Conservation (phyloP, 257 asterid genomes). For the Solanum etuberosum region DNA sequence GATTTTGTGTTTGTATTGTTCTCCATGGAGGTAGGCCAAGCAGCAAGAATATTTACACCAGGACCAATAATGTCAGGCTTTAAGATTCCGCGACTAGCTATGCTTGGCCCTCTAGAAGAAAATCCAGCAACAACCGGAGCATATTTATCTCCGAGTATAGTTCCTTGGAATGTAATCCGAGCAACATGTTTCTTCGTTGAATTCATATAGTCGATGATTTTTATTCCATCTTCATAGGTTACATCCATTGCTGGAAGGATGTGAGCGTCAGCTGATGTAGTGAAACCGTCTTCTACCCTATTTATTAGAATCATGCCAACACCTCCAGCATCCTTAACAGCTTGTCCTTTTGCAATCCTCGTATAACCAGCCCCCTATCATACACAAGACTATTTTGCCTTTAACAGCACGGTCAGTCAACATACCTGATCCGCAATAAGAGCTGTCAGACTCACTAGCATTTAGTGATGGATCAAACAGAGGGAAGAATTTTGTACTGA, state of each 20-base stretch:
- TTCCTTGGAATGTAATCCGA: constrained; percentile 24
- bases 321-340: constrained; percentile 31
- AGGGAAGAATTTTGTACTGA: constrained; percentile 1
- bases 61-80: constrained; percentile 64
- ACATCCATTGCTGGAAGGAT: constrained; percentile 22
- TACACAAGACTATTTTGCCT: constrained; percentile 41
- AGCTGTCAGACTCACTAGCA: not conserved
- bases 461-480: constrained; percentile 22
- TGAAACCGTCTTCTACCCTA: not conserved
- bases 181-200: constrained; percentile 15
- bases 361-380: not conserved
- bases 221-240: constrained; percentile 3
- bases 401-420: constrained; percentile 2
- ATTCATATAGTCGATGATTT: constrained; percentile 12
- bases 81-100: constrained; percentile 26
- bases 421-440: constrained; percentile 5
- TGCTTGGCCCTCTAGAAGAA: constrained; percentile 47
- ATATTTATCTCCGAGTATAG: constrained; percentile 18
- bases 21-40: constrained; percentile 32
- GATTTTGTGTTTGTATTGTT: constrained; percentile 8
- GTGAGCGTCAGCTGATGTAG: constrained; percentile 11
- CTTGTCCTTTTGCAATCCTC: constrained; percentile 11
- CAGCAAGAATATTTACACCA: constrained; percentile 40
- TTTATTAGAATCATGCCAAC: constrained; percentile 36
- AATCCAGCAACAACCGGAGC: constrained; percentile 37